Evolutionary conservation across 257 asterid genomes (phyloP), one percentile per base, ranked within the genome.

Genomic region (Gentiana macrophylla): DNA sequence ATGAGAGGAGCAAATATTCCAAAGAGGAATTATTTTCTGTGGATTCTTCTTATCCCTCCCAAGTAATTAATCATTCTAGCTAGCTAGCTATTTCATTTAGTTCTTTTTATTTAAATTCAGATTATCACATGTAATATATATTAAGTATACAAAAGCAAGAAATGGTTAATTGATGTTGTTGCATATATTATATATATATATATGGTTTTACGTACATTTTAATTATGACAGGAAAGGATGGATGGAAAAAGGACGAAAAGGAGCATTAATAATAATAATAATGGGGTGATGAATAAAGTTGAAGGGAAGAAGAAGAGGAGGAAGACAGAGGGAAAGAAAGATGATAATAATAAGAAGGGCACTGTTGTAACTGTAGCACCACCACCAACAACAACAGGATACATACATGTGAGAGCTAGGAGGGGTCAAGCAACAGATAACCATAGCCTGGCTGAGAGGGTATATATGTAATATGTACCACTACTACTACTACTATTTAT

Each of bases 391-490:
- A 78, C 77, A 43, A 34, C 48, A 13, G 95, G 82, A 11, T 81
- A 72, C 75, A 76, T 86, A 57, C 95, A 81, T 79, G 95, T 86
- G 12, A 79, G 95, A 75, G 89, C 89, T 7, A 79, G 95, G 80
- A 86, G 95, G 80, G 95, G 95, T 56, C 94, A 86, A 33, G 95
- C 95, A 35, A 86, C 95, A 44, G 94, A 84, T 64, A 84, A 91
- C 76, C 95, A 86, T 79, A 86, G 94, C 75, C 85, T 81, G 64
- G 95, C 95, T 38, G 95, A 86, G 66, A 83, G 95, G 95, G 95
- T 86, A 78, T 56, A 53, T n/a, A 12, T 3, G 43, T 35, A 32
- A 12, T 32, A 55, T 56, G 32, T 4, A 12, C 34, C 12, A 4
- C 5, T 2, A 33, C 12, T 36, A 54, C 45, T 24, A 24, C 24